A percentile compares a stretch with the other conserved stretches of the same genome.
These are phyloP conservation scores for Kuraishia cidri DNA, from an alignment of 805 yeast species.

Conservation along the genomic window DNA sequence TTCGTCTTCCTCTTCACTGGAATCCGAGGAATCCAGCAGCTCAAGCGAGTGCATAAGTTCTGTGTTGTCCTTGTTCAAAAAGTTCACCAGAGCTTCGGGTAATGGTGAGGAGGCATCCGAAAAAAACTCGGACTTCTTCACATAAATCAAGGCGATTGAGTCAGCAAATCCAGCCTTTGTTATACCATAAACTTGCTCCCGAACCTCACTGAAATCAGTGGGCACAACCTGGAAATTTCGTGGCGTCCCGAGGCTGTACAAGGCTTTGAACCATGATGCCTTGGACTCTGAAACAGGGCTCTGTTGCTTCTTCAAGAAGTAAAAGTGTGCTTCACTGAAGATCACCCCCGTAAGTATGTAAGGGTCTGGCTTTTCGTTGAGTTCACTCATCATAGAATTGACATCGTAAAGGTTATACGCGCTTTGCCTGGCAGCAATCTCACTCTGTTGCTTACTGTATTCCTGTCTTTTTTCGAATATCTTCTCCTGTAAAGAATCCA, in stretches of 20 bases:
- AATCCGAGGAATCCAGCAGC: slow-evolving; percentile 4
- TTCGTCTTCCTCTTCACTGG: background rate
- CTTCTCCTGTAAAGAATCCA: slow-evolving; percentile 9
- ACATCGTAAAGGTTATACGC: slow-evolving; percentile 15
- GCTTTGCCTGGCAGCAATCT: slow-evolving; percentile 7
- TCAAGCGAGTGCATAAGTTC: slow-evolving; percentile 12
- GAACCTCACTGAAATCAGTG: slow-evolving; percentile 15
- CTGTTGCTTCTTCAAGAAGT: slow-evolving; percentile 12
- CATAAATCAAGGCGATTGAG: slow-evolving; percentile 24
- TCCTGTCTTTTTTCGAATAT: slow-evolving; percentile 5
- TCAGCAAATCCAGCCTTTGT: slow-evolving; percentile 16
- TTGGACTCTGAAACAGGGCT: slow-evolving; percentile 4
- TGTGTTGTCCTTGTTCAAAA: slow-evolving; percentile 18
- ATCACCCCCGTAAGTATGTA: slow-evolving; percentile 28
- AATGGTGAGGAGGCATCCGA: slow-evolving; percentile 5
- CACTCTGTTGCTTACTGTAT: slow-evolving; percentile 8
- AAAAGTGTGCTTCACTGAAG: slow-evolving; percentile 20
- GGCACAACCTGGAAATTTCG: slow-evolving; percentile 13
- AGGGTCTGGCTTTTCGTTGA: slow-evolving; percentile 19
- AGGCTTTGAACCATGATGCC: slow-evolving; percentile 20
- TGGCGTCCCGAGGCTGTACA: slow-evolving; percentile 15
- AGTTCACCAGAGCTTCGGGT: slow-evolving; percentile 16
- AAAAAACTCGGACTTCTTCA: slow-evolving; percentile 15
- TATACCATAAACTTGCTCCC: slow-evolving; percentile 9
- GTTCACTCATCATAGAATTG: slow-evolving; percentile 12